Evolutionary conservation across 1,139 yeast genomes (phyloP).

Genomic region (Taphrina pruni): DNA sequence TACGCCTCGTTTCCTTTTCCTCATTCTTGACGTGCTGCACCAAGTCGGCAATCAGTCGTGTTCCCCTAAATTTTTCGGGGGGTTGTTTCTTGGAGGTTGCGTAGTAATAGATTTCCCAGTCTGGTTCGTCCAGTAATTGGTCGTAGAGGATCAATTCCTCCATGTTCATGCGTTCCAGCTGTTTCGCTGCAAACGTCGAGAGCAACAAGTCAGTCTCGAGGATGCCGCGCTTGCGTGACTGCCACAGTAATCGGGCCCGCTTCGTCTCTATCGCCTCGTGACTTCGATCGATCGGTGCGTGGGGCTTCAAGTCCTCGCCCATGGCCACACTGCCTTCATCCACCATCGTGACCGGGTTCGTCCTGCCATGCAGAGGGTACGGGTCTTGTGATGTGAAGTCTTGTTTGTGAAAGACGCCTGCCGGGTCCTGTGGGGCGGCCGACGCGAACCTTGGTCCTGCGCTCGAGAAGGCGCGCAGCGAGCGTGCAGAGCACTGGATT

Average conservation of each 20-base stretch:
- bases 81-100: constrained; percentile 73
- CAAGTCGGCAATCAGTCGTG: constrained; percentile 66
- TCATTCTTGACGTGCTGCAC: constrained; percentile 78
- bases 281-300: constrained; percentile 47
- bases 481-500: neutral
- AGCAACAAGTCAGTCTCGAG: constrained; percentile 87
- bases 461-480: constrained; percentile 9
- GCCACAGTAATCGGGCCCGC: constrained; percentile 86
- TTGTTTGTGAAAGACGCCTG: constrained; percentile 36
- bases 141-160: constrained; percentile 87
- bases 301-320: constrained; percentile 37
- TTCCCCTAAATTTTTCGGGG: constrained; percentile 81
- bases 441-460: neutral
- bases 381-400: constrained; percentile 37
- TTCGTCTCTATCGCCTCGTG: constrained; percentile 78
- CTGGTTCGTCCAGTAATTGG: constrained; percentile 77
- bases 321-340: constrained; percentile 29
- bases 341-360: constrained; percentile 34
- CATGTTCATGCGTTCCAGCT: constrained; percentile 64
- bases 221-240: constrained; percentile 93
- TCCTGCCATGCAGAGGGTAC: constrained; percentile 33
- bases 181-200: constrained; percentile 80
- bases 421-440: constrained; percentile 24
- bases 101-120: constrained; percentile 99
- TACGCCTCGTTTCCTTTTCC: constrained; percentile 74